Evolutionary conservation across 2,329 filamentous ascomycete genomes (phyloP), one percentile per base, ranked within the genome.

Genomic region (Chalara sp.): DNA sequence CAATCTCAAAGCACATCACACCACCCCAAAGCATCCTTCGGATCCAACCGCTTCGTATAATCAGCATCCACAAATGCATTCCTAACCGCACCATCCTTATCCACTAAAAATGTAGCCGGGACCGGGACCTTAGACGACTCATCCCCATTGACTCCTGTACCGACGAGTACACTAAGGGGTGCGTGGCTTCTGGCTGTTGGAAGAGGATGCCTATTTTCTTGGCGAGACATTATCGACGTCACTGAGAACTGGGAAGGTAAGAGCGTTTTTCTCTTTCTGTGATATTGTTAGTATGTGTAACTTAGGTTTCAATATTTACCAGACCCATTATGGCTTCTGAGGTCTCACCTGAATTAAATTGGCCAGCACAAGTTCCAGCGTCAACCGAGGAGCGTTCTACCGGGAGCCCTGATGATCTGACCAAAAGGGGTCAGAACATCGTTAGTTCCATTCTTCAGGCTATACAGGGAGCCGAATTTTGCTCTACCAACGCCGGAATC

Each of bases 261-360:
- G 59, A 6, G 62, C 66, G 32, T 70, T 62, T 63, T 73, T 74
- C 59, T 72, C 68, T n/a, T n/a, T n/a, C n/a, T n/a, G n/a, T n/a
- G n/a, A n/a, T n/a, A n/a, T n/a, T n/a, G n/a, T n/a, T n/a, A n/a
- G n/a, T n/a, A n/a, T n/a, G n/a, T n/a, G n/a, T n/a, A n/a, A n/a
- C n/a, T n/a, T n/a, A n/a, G n/a, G n/a, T n/a, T n/a, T n/a, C n/a
- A n/a, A n/a, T n/a, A n/a, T n/a, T n/a, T n/a, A n/a, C n/a, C n/a
- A n/a, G n/a, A n/a, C n/a, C n/a, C n/a, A n/a, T n/a, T n/a, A n/a
- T n/a, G n/a, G n/a, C n/a, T n/a, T n/a, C n/a, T n/a, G n/a, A n/a
- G n/a, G n/a, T n/a, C n/a, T n/a, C n/a, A n/a, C n/a, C n/a, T n/a
- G n/a, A n/a, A n/a, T n/a, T n/a, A n/a, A n/a, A n/a, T n/a, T n/a